Evolutionary conservation across 2,329 filamentous ascomycete species (phyloP).

Genomic region (Herpotrichia juniperi): DNA sequence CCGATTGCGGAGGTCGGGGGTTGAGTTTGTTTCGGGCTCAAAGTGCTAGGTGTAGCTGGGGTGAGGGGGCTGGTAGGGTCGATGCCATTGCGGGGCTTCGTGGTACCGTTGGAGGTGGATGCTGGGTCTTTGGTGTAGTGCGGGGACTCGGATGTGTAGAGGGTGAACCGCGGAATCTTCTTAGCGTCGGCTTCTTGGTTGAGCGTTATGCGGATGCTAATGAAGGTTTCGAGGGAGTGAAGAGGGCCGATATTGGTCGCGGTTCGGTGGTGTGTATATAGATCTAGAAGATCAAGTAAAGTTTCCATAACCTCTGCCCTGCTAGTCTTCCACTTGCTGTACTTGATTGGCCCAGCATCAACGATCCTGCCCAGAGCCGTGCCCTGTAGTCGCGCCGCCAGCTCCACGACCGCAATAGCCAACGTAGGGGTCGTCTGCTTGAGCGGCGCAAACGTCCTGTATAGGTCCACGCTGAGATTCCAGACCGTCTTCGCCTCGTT

Average conservation of each 20-base stretch:
- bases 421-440: slow-evolving; percentile 89
- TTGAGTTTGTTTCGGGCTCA: slow-evolving; percentile 41
- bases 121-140: slow-evolving; percentile 16
- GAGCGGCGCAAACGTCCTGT: slow-evolving; percentile 89
- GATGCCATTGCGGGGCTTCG: slow-evolving; percentile 41
- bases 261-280: slow-evolving; percentile 9
- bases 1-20: slow-evolving; percentile 45
- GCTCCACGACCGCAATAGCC: slow-evolving; percentile 80
- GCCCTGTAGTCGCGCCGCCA: slow-evolving; percentile 73
- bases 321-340: slow-evolving; percentile 50
- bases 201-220: slow-evolving; percentile 83
- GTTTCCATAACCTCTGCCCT: slow-evolving; percentile 69
- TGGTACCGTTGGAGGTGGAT: slow-evolving; percentile 25
- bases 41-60: slow-evolving; percentile 54
- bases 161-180: slow-evolving; percentile 66
- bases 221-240: slow-evolving; percentile 78
- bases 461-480: slow-evolving; percentile 84
- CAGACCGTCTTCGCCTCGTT: slow-evolving; percentile 72
- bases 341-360: slow-evolving; percentile 55
- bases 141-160: slow-evolving; percentile 40
- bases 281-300: slow-evolving; percentile 76
- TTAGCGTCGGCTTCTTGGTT: slow-evolving; percentile 78
- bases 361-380: slow-evolving; percentile 58
- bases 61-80: slow-evolving; percentile 40
- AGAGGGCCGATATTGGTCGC: slow-evolving; percentile 45